Evolutionary conservation across 2,329 filamentous ascomycete species (phyloP), one percentile per base, ranked within the genome.

Genomic region (Cladophialophora bantiana): DNA sequence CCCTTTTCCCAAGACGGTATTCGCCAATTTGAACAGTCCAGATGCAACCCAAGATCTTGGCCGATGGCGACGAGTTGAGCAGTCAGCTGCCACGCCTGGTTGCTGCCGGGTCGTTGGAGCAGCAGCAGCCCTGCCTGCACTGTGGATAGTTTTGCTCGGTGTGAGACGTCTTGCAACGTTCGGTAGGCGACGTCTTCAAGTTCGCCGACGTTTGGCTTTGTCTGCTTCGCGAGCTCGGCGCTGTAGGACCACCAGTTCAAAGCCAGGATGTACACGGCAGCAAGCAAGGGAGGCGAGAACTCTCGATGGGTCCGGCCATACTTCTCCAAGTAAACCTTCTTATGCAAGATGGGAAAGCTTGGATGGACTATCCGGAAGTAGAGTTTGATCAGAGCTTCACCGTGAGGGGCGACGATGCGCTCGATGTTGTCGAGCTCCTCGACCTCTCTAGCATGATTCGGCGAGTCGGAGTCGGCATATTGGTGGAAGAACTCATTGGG

Each of bases 321-420:
- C 74, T 91, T 90, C 76, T 94, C 90, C 69, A 91, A 82, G 72
- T 94, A 94, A 64, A 93, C 87, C 66, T 88, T 85, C 79, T 93
- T 94, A 75, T 95, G 90, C 45, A 95, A 84, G 72, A 96, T 91
- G 26, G 92, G 92, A 73, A 93, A 94, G 71, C 86, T 90, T 0
- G 91, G 91, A 76, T 95, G 92, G 26, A 95, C 89, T 68, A 91
- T 85, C 68, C 87, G 85, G 76, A 96, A 96, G 82, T 94, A 96
- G 45, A 95, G 81, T 72, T 93, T 89, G 71, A 96, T 86, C 65
- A 96, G 81, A 60, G 86, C 86, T 63, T 88, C 88, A n/a, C 92
- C 92, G 77, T 95, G 86, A 3, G 91, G 90, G 26, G 88, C 85
- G 38, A 96, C 90, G 48, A 93, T 83, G 62, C 86, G 85, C 80